These are phyloP conservation scores for Leucocoprinus sp. DNA, from an alignment of 768 basidiomycete genomes.

Conservation along the genomic window DNA sequence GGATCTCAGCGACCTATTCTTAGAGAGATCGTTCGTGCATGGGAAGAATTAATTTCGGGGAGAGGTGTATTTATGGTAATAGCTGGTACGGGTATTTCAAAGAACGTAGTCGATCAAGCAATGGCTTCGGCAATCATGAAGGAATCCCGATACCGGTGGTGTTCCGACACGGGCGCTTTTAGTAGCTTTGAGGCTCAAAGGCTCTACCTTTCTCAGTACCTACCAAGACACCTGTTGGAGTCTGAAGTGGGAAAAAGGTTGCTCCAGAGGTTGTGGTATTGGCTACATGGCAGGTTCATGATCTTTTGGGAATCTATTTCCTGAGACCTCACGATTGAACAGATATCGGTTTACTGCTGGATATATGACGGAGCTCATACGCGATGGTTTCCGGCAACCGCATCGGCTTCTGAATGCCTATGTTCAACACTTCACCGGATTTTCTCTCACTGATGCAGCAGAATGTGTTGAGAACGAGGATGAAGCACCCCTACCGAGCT, in stretches of 20 bases:
- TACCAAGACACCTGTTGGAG: constrained; percentile 24
- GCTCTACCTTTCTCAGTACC: constrained; percentile 29
- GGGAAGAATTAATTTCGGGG: constrained; percentile 30
- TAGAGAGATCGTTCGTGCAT: constrained; percentile 34
- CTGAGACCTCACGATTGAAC: background rate
- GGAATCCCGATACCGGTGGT: constrained; percentile 36
- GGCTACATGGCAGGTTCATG: constrained; percentile 36
- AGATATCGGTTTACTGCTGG: constrained; percentile 41
- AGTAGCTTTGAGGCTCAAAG: constrained; percentile 24
- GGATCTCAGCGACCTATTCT: constrained; percentile 29
- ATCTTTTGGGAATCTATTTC: background rate
- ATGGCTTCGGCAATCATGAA: constrained; percentile 42
- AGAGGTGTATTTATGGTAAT: constrained; percentile 36
- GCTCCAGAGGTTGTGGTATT: constrained; percentile 33
- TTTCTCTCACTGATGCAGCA: constrained; percentile 29
- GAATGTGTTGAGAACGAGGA: constrained; percentile 23
- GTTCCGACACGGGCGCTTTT: constrained; percentile 37
- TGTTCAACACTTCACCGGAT: constrained; percentile 31
- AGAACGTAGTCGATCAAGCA: constrained; percentile 35
- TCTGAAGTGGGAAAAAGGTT: constrained; percentile 24
- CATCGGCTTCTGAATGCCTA: constrained; percentile 35
- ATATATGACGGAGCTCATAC: constrained; percentile 31
- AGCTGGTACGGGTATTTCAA: constrained; percentile 38
- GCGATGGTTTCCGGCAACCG: constrained; percentile 29
- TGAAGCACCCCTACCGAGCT: constrained; percentile 19